Evolutionary conservation across 805 yeast species (phyloP).

Genomic region (Komagataella ulmi): DNA sequence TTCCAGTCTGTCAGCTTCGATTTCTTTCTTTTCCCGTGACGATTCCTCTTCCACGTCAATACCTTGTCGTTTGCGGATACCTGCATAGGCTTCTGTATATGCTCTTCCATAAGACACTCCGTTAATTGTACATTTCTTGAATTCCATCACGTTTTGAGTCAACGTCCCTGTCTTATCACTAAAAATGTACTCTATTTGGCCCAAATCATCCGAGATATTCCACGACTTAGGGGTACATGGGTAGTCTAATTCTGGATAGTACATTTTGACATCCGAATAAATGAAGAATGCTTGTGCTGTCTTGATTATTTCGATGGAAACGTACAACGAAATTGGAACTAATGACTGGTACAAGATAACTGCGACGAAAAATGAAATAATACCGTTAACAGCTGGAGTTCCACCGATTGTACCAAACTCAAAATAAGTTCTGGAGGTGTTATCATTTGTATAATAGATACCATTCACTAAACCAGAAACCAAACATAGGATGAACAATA

Average conservation of each 20-base stretch:
- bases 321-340: conserved; percentile 74
- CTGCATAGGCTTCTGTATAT: conserved; percentile 74
- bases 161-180: conserved; percentile 80
- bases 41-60: conserved; percentile 56
- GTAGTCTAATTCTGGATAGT: conserved; percentile 54
- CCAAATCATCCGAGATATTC: conserved; percentile 78
- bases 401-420: conserved; percentile 64
- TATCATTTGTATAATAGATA: conserved; percentile 32
- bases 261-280: conserved; percentile 61
- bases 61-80: conserved; percentile 68
- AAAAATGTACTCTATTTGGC: conserved; percentile 75
- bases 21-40: conserved; percentile 33
- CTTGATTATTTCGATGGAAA: conserved; percentile 71
- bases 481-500: conserved; percentile 56
- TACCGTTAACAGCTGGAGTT: conserved; percentile 52
- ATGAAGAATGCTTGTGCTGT: conserved; percentile 76
- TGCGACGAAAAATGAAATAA: conserved; percentile 63
- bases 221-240: conserved; percentile 80
- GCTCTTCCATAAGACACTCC: conserved; percentile 68
- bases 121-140: conserved; percentile 65
- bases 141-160: conserved; percentile 79
- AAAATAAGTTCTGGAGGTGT: conserved; percentile 44
- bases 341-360: conserved; percentile 65
- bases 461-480: conserved; percentile 64
- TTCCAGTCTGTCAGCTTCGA: conserved; percentile 40